Conservation (phyloP, 768 basidiomycete species). For the Trametes gibbosa region DNA sequence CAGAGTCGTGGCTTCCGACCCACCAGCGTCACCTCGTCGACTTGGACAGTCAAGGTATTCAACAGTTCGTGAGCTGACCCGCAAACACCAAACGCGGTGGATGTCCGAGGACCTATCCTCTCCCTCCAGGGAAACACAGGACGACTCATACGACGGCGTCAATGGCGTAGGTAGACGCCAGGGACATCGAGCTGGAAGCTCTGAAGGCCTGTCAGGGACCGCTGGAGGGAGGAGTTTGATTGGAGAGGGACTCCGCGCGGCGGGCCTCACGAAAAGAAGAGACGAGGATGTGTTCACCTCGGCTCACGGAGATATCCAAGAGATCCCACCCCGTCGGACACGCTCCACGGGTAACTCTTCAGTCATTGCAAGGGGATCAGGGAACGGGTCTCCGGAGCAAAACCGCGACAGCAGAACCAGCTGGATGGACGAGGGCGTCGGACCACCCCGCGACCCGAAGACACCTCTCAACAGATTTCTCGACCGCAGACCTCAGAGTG, state of each 20-base stretch:
- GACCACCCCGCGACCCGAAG: slow-evolving; percentile 8
- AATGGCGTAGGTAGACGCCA: slow-evolving; percentile 47
- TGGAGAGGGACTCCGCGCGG: slow-evolving; percentile 68
- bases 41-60: slow-evolving; percentile 38
- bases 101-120: slow-evolving; percentile 46
- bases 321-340: slow-evolving; percentile 19
- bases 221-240: slow-evolving; percentile 53
- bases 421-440: slow-evolving; percentile 18
- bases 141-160: slow-evolving; percentile 25
- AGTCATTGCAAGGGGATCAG: slow-evolving; percentile 10
- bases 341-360: slow-evolving; percentile 25
- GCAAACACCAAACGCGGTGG: slow-evolving; percentile 54
- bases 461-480: slow-evolving; percentile 11
- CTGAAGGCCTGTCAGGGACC: slow-evolving; percentile 53
- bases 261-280: slow-evolving; percentile 53
- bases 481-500: slow-evolving; percentile 11
- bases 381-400: slow-evolving; percentile 10
- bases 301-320: neutral
- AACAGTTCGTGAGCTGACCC: slow-evolving; percentile 47
- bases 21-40: slow-evolving; percentile 26
- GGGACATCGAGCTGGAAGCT: slow-evolving; percentile 61
- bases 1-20: slow-evolving; percentile 12
- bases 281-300: slow-evolving; percentile 38
- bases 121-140: slow-evolving; percentile 22
- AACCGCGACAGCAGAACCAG: slow-evolving; percentile 1